phyloP scores from a whole-genome alignment of 108 stramenopile genomes.

The Nitzschia palea region DNA sequence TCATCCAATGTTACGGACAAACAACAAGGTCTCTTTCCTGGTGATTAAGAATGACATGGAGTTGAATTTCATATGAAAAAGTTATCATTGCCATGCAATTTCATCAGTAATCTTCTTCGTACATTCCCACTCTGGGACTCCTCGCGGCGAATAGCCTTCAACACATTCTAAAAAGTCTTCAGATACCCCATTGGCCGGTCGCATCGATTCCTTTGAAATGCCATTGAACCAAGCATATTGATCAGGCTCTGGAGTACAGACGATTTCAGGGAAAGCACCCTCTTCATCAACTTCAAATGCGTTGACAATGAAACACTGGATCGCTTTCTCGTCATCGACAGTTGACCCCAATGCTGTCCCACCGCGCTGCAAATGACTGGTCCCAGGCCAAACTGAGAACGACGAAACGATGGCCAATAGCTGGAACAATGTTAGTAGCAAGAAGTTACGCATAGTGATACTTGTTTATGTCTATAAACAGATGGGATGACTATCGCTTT shows the following conservation, averaged over 20 bases:
- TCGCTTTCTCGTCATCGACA: not conserved
- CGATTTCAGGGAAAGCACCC: constrained; percentile 51
- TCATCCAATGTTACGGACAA: no score
- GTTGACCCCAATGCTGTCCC: not conserved
- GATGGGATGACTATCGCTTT: not conserved
- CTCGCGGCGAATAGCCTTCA: constrained; percentile 48
- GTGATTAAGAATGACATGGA: no score
- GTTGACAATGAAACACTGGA: constrained; percentile 50
- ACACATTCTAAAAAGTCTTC: constrained; percentile 43
- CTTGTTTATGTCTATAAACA: not conserved
- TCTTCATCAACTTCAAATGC: constrained; percentile 46
- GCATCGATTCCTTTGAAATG: constrained; percentile 44
- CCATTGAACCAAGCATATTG: constrained; percentile 73
- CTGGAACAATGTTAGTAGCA: not conserved
- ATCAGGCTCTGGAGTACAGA: constrained; percentile 43
- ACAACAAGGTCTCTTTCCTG: no score
- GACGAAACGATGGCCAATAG: not conserved
- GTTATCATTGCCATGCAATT: not conserved
- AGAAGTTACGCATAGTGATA: not conserved
- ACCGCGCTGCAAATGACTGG: not conserved
- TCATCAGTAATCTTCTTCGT: constrained; percentile 19
- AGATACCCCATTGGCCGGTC: constrained; percentile 7
- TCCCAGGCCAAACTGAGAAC: not conserved
- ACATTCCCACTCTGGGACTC: constrained; percentile 68
- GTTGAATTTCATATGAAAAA: no score